These are phyloP conservation scores for Fonsecaea pugnacius DNA, from an alignment of 2,329 filamentous ascomycete genomes.

Conservation along the genomic window DNA sequence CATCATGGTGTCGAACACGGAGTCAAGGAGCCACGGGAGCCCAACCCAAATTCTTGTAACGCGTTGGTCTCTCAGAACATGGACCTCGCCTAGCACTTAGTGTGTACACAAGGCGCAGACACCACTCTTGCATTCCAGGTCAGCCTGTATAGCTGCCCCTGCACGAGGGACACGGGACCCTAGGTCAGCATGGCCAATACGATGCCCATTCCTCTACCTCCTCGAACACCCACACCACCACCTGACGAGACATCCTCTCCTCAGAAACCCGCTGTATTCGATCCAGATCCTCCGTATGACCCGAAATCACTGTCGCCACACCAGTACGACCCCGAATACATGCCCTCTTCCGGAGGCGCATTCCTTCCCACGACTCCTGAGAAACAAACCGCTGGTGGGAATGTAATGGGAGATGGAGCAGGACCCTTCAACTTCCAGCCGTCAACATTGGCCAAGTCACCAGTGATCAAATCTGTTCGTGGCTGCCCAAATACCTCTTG, in stretches of 20 bases:
- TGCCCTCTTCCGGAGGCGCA: constrained; percentile 15
- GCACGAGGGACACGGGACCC: neutral
- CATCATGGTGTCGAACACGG: neutral
- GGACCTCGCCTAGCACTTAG: neutral
- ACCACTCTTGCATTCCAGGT: constrained; percentile 9
- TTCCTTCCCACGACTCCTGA: constrained; percentile 26
- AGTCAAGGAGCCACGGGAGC: neutral
- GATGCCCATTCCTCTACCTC: constrained; percentile 64
- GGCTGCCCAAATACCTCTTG: neutral
- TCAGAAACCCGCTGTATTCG: constrained; percentile 32
- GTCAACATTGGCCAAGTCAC: constrained; percentile 72
- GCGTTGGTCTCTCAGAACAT: neutral
- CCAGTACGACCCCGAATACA: constrained; percentile 24
- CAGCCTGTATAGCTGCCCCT: neutral
- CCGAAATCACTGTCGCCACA: constrained; percentile 54
- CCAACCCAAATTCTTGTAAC: too few relatives aligned
- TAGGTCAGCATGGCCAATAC: constrained; percentile 24
- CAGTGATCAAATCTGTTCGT: constrained; percentile 73
- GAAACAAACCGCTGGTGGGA: constrained; percentile 18
- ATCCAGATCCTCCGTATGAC: constrained; percentile 44
- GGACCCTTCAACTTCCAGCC: constrained; percentile 93
- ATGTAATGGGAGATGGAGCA: constrained; percentile 18
- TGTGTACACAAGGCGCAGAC: constrained; percentile 3
- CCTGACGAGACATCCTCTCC: constrained; percentile 50
- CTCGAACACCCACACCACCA: constrained; percentile 68